Evolutionary conservation across 805 yeast genomes (phyloP).

Genomic region (Ogataea trehalophila): DNA sequence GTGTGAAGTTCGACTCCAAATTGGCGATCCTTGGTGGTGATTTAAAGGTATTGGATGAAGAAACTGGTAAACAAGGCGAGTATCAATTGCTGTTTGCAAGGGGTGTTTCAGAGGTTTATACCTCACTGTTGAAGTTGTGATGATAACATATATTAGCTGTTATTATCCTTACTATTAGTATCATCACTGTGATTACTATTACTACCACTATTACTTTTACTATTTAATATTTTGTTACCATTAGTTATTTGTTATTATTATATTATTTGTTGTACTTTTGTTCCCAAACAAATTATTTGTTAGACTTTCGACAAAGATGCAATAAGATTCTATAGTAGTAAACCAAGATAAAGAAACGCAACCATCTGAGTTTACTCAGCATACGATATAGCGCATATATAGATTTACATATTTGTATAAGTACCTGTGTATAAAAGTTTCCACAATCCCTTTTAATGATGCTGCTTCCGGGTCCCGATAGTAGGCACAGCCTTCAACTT

Average conservation of each 20-base stretch:
- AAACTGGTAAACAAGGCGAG: slow-evolving; percentile 1
- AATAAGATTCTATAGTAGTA: no score
- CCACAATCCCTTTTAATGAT: no score
- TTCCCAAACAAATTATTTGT: no score
- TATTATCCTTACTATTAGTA: background rate
- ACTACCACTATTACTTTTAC: no score
- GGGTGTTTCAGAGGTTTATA: slow-evolving; percentile 15
- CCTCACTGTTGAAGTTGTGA: slow-evolving; percentile 15
- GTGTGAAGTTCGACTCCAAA: slow-evolving; percentile 18
- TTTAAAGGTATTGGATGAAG: slow-evolving; percentile 4
- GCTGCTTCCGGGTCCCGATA: no score
- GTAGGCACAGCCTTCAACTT: background rate
- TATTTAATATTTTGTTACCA: background rate
- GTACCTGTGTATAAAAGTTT: no score
- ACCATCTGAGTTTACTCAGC: no score
- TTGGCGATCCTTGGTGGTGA: slow-evolving; percentile 21
- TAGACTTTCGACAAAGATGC: no score
- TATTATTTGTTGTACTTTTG: background rate
- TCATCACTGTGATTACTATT: background rate
- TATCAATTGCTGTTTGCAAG: slow-evolving; percentile 8
- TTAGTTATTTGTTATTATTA: background rate
- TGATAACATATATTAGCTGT: background rate
- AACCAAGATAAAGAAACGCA: no score
- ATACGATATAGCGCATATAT: no score
- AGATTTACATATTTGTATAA: no score